A percentile compares a stretch with the other conserved stretches of the same genome.
Evolutionary conservation across 768 basidiomycete genomes (phyloP).

Genomic region (Saitozyma podzolica): DNA sequence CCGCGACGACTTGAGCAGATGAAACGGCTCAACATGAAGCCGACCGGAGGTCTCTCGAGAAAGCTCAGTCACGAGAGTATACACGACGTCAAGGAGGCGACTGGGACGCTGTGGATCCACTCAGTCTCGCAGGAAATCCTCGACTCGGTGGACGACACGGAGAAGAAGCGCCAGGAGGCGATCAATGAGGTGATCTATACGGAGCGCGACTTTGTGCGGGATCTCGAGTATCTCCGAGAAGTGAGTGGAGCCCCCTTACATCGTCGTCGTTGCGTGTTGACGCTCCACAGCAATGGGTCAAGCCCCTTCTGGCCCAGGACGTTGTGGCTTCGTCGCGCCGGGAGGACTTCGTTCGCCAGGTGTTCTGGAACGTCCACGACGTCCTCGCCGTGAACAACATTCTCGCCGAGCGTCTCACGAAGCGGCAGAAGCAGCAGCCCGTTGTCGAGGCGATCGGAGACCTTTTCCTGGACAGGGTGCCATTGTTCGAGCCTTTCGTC

Average conservation of each 20-base stretch:
- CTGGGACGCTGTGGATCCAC: constrained; percentile 91
- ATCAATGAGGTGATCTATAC: constrained; percentile 96
- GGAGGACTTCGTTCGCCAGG: constrained; percentile 83
- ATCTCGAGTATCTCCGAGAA: constrained; percentile 96
- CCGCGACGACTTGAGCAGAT: constrained; percentile 92
- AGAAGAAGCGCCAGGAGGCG: constrained; percentile 95
- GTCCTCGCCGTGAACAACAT: constrained; percentile 87
- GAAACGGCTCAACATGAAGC: constrained; percentile 89
- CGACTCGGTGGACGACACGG: constrained; percentile 84
- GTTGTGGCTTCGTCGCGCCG: constrained; percentile 75
- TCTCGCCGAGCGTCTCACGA: constrained; percentile 88
- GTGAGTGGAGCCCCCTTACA: constrained; percentile 56
- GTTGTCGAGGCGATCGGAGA: constrained; percentile 91
- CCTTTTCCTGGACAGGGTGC: constrained; percentile 80
- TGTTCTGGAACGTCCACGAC: constrained; percentile 97
- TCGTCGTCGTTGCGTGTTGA: neutral
- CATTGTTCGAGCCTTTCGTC: constrained; percentile 88
- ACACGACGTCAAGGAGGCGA: constrained; percentile 75
- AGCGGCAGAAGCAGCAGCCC: constrained; percentile 91
- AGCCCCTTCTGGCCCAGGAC: constrained; percentile 68
- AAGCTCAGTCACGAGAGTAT: constrained; percentile 79
- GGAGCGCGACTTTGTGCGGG: constrained; percentile 94
- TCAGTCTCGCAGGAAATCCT: constrained; percentile 92
- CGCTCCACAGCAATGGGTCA: constrained; percentile 74
- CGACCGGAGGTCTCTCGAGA: constrained; percentile 74